Evolutionary conservation across 225 moss, liverwort and hornwort genomes (phyloP).

Genomic region (Bryum argenteum): DNA sequence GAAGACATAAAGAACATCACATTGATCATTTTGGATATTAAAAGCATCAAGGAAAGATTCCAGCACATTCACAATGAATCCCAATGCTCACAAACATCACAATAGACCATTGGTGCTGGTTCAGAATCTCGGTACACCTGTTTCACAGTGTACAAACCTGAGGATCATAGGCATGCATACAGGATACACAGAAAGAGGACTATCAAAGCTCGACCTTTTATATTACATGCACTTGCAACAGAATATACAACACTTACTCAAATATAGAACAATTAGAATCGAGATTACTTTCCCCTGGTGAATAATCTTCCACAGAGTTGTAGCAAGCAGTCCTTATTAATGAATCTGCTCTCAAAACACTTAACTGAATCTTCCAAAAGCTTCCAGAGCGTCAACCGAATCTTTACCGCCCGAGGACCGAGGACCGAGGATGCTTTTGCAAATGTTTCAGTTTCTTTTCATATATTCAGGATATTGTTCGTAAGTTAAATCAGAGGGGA

Average conservation of each 20-base stretch:
- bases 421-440: too few species aligned
- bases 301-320: constrained; percentile 97
- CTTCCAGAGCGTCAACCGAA: too few species aligned
- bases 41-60: constrained; percentile 32
- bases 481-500: too few species aligned
- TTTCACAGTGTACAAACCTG: constrained; percentile 22
- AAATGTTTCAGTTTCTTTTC: too few species aligned
- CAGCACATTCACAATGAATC: constrained; percentile 96
- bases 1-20: not conserved
- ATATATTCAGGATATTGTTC: too few species aligned
- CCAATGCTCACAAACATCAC: constrained; percentile 98
- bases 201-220: constrained; percentile 11
- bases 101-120: constrained; percentile 96
- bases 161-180: constrained; percentile 8
- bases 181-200: constrained; percentile 8
- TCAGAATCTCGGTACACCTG: constrained; percentile 98
- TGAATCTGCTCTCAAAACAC: too few species aligned
- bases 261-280: too few species aligned
- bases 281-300: constrained; percentile 95
- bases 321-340: too few species aligned
- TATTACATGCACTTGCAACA: not conserved
- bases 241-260: constrained; percentile 59
- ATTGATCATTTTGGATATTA: not conserved
- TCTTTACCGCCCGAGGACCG: too few species aligned
- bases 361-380: too few species aligned